Percentiles rank a stretch among this genome's conserved stretches.
These are phyloP conservation scores for Coemansia brasiliensis DNA, from an alignment of 192 early-diverging fungal species.

Conservation along the genomic window DNA sequence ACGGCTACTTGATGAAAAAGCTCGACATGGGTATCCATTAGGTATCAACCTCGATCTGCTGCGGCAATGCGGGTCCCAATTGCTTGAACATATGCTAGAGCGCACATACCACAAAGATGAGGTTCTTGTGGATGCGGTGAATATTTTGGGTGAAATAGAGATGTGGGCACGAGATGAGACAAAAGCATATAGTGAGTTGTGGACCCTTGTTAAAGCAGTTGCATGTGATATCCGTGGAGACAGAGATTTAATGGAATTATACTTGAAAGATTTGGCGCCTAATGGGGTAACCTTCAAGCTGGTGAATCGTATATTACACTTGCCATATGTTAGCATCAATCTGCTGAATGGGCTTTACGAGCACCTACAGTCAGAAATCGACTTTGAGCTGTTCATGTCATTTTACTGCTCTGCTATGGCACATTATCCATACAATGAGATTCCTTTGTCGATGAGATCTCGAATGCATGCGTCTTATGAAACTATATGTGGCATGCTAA, in stretches of 20 bases:
- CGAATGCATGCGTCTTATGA: neutral
- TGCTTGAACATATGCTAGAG: slow-evolving; percentile 3
- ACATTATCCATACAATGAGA: neutral
- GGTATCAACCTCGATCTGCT: slow-evolving; percentile 9
- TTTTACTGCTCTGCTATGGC: slow-evolving; percentile 17
- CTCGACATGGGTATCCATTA: slow-evolving; percentile 10
- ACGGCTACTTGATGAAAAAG: slow-evolving; percentile 20
- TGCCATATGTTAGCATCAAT: neutral
- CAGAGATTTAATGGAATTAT: neutral
- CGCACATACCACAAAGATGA: neutral
- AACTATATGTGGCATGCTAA: neutral
- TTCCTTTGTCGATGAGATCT: slow-evolving; percentile 1
- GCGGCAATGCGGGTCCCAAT: slow-evolving; percentile 8
- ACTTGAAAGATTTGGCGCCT: neutral
- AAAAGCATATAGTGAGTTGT: neutral
- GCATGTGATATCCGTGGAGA: slow-evolving; percentile 9
- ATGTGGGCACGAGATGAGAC: slow-evolving; percentile 10
- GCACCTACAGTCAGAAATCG: neutral
- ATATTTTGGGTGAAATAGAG: slow-evolving; percentile 19
- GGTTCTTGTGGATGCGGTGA: neutral
- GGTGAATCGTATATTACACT: slow-evolving; percentile 1
- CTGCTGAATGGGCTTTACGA: slow-evolving; percentile 7
- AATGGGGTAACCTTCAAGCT: neutral
- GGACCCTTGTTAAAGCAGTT: slow-evolving; percentile 15
- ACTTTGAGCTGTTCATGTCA: slow-evolving; percentile 6